Conservation (phyloP, 495 filamentous ascomycete species). For the Cercophora scortea region DNA sequence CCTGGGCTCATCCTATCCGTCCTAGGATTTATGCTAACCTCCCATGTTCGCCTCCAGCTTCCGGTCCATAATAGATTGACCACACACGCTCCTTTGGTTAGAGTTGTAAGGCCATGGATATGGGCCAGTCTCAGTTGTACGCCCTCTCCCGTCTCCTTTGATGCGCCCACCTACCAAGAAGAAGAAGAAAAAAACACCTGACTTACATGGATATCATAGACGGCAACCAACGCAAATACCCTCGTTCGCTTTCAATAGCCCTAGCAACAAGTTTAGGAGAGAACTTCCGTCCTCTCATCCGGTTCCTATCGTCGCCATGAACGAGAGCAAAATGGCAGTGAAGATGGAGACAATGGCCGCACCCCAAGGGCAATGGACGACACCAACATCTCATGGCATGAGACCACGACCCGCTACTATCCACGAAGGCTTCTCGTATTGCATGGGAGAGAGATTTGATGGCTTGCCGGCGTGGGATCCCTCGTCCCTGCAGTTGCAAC, state of each 20-base stretch:
- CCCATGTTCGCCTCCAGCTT: constrained; percentile 16
- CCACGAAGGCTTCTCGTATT: constrained; percentile 52
- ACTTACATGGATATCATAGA: constrained; percentile 25
- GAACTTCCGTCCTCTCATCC: constrained; percentile 28
- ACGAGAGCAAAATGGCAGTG: constrained; percentile 27
- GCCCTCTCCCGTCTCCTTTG: constrained; percentile 10
- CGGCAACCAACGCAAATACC: constrained; percentile 35
- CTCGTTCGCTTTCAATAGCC: constrained; percentile 31
- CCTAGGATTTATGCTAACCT: constrained; percentile 29
- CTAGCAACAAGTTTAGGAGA: constrained; percentile 30
- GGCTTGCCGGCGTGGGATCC: constrained; percentile 48
- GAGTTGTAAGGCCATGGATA: constrained; percentile 30
- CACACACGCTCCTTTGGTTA: constrained; percentile 18
- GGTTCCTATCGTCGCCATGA: constrained; percentile 32
- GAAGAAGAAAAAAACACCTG: too few species aligned
- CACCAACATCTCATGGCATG: constrained; percentile 32
- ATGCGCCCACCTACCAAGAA: constrained; percentile 14
- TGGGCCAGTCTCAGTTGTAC: constrained; percentile 35
- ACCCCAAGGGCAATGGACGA: constrained; percentile 36
- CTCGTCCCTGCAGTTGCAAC: constrained; percentile 41
- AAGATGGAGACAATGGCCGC: constrained; percentile 30
- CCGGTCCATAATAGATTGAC: constrained; percentile 30
- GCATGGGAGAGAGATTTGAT: constrained; percentile 42
- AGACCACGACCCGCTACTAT: constrained; percentile 48
- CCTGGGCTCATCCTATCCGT: constrained; percentile 10